phyloP scores from a whole-genome alignment of 2,329 filamentous ascomycete species.

The Trichophyton simii region DNA sequence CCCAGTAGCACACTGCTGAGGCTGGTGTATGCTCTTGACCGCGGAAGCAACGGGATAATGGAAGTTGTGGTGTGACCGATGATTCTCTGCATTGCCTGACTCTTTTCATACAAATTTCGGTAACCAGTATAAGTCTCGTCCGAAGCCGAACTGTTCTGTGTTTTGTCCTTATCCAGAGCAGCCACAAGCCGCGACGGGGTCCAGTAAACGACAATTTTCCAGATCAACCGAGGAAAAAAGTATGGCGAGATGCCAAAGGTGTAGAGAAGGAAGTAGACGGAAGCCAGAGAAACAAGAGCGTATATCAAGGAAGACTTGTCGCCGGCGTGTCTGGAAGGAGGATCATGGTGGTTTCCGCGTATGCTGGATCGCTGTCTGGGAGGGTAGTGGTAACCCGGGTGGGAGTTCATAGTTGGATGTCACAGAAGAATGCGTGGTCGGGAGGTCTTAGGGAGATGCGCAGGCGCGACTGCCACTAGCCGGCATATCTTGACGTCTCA shows the following conservation, averaged over 20 bases:
- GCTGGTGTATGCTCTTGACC: constrained; percentile 41
- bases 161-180: constrained; percentile 35
- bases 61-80: constrained; percentile 49
- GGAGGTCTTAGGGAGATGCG: not conserved
- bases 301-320: constrained; percentile 22
- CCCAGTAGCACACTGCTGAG: constrained; percentile 37
- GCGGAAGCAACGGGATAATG: constrained; percentile 36
- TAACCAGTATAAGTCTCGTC: constrained; percentile 16
- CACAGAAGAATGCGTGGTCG: not conserved
- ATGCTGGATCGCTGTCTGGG: constrained; percentile 12
- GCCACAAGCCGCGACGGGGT: constrained; percentile 30
- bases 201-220: constrained; percentile 29
- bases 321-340: constrained; percentile 18
- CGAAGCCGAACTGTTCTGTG: not conserved
- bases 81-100: constrained; percentile 51
- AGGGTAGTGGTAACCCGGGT: constrained; percentile 10
- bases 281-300: constrained; percentile 18
- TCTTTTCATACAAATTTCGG: constrained; percentile 44
- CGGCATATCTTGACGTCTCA: constrained; percentile 2
- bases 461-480: not conserved
- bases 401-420: constrained; percentile 4
- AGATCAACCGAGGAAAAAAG: constrained; percentile 22
- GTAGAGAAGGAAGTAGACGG: constrained; percentile 21
- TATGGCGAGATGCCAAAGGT: constrained; percentile 21
- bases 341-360: constrained; percentile 24